phyloP scores from a whole-genome alignment of 2,329 filamentous ascomycete genomes.

The Grosmannia serpens region DNA sequence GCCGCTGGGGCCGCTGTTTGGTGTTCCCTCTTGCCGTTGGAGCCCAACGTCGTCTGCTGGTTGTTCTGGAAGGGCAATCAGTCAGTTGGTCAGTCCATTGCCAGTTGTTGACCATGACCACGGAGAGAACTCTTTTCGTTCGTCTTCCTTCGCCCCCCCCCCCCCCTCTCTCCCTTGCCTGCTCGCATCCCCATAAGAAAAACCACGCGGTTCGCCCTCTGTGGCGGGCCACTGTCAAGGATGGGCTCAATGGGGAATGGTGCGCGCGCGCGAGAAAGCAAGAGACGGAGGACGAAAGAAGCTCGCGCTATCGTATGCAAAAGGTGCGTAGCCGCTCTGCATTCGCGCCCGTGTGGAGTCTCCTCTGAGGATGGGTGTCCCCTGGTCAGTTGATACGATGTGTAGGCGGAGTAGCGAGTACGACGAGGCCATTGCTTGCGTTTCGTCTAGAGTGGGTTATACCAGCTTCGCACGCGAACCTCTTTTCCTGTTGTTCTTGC shows the following conservation, averaged over 20 bases:
- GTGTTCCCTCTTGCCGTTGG: no score
- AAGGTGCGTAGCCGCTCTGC: slow-evolving; percentile 8
- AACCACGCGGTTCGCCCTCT: slow-evolving; percentile 1
- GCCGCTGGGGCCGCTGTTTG: no score
- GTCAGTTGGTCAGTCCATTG: no score
- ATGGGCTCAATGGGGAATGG: background rate
- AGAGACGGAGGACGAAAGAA: background rate
- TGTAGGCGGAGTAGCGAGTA: background rate
- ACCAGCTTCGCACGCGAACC: background rate
- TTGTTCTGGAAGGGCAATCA: background rate
- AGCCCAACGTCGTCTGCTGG: no score
- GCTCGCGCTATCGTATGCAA: slow-evolving; percentile 2
- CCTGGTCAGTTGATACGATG: background rate
- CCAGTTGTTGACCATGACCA: background rate
- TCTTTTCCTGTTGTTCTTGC: background rate
- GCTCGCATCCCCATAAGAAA: background rate
- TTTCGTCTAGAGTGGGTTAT: background rate
- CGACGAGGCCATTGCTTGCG: background rate
- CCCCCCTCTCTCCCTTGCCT: background rate
- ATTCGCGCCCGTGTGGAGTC: slow-evolving; percentile 3
- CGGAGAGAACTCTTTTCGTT: background rate
- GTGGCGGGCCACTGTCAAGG: background rate
- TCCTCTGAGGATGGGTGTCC: background rate
- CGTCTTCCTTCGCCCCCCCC: background rate
- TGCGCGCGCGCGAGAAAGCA: background rate